Evolutionary conservation across 2,329 filamentous ascomycete genomes (phyloP).

Genomic region (Trichoderma brevicompactum): DNA sequence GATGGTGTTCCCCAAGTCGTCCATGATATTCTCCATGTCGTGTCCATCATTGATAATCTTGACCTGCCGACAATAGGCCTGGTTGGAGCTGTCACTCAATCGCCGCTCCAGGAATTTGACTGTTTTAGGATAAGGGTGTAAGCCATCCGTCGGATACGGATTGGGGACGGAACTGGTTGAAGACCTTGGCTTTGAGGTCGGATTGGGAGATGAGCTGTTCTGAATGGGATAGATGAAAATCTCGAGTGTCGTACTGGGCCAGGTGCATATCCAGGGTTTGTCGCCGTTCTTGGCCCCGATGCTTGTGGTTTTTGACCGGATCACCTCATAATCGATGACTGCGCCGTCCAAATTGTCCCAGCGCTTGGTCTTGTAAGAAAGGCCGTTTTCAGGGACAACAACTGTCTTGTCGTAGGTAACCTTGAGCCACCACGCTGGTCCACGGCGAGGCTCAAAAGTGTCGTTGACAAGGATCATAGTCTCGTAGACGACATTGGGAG

Average conservation of each 20-base stretch:
- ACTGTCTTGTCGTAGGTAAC: conserved; percentile 61
- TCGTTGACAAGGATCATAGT: conserved; percentile 57
- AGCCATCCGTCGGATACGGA: conserved; percentile 30
- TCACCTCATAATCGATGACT: conserved; percentile 35
- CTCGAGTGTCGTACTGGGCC: conserved; percentile 60
- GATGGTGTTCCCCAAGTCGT: conserved; percentile 47
- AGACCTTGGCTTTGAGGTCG: background rate
- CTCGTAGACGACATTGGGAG: conserved; percentile 49
- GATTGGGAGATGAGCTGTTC: conserved; percentile 46
- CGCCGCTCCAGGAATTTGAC: conserved; percentile 62
- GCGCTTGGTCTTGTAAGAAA: conserved; percentile 40
- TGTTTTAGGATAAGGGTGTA: conserved; percentile 53
- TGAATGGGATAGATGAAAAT: conserved; percentile 61
- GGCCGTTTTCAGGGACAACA: conserved; percentile 51
- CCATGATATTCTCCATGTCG: conserved; percentile 43
- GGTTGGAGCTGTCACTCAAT: conserved; percentile 37
- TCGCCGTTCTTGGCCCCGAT: conserved; percentile 50
- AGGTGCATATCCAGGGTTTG: conserved; percentile 62
- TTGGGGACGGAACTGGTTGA: conserved; percentile 26
- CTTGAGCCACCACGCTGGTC: conserved; percentile 60
- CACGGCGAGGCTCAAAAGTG: conserved; percentile 51
- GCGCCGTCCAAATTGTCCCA: conserved; percentile 32
- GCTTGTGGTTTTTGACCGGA: conserved; percentile 34
- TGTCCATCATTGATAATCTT: conserved; percentile 48
- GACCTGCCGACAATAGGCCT: conserved; percentile 55